Evolutionary conservation across 225 moss, liverwort and hornwort genomes (phyloP).

Genomic region (Straminergon stramineum): DNA sequence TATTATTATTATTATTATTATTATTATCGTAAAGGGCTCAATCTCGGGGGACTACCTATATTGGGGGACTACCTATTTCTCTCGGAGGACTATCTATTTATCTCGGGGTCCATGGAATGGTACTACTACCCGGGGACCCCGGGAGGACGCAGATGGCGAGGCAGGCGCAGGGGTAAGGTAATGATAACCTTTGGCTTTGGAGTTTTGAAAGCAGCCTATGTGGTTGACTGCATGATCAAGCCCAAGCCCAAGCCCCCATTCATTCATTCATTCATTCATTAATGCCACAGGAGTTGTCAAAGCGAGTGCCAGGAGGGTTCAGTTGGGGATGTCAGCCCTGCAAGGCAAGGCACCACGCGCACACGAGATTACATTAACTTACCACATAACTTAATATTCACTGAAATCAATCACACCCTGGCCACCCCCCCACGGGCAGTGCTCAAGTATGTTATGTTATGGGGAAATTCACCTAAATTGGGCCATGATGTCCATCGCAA

Average conservation of each 20-base stretch:
- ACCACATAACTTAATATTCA: not conserved
- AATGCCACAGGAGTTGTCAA: conserved; percentile 18
- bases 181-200: not conserved
- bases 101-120: not conserved
- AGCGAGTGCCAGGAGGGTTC: conserved; percentile 5
- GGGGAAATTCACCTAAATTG: not conserved
- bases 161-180: not conserved
- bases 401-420: not conserved
- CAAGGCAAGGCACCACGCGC: not conserved
- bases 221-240: conserved; percentile 33
- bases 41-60: too few relatives aligned
- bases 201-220: conserved; percentile 19
- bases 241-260: not conserved
- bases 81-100: too few relatives aligned
- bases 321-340: not conserved
- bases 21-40: not conserved
- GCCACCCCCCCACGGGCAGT: too few relatives aligned
- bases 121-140: too few relatives aligned
- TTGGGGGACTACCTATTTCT: too few relatives aligned
- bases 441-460: not conserved
- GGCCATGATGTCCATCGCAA: too few relatives aligned
- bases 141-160: not conserved
- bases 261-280: not conserved
- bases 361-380: too few relatives aligned
- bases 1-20: not conserved